Evolutionary conservation across 176 grass and related monocot genomes (phyloP), one percentile per base, ranked within the genome.

Genomic region (Eragrostis curvula): DNA sequence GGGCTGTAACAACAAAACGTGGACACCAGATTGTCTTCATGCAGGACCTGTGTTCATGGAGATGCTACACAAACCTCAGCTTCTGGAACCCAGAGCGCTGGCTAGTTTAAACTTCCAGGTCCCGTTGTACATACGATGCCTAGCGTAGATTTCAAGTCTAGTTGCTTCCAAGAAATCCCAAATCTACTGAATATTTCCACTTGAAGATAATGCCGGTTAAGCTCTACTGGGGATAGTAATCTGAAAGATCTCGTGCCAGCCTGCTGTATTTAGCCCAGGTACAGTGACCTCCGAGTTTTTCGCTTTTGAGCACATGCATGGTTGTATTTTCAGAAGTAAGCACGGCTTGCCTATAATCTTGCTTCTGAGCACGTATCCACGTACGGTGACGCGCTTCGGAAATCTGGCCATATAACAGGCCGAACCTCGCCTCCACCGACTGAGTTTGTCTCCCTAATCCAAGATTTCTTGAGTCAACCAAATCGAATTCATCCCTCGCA

Each of bases 1-100:
- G 41, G 49, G 62, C 3, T 9, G 64, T 44, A 44, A 48, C 32
- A 70, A 53, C 79, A 87, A 70, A 75, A 77, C 71, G 79, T 77
- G 64, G 30, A 81, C 43, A 25, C 51, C 32, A 9, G 18, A 20
- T 16, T 12, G 27, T 49, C 40, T n/a, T 53, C 17, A 2, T 27
- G 27, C 0, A 5, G 5, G 40, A 24, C 24, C 44, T 52, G 7
- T 6, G 27, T 28, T 25, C 77, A 46, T 63, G 49, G 70, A 60
- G 70, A 81, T 58, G 14, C 39, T 59, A 21, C 46, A 52, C 0
- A 50, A 50, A 21, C 21, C 20, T 14, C 13, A 8, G 3, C 78
- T 40, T 64, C 20, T 66, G 14, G 27, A 66, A 66, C 44, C 0
- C 16, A 50, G 44, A 14, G 46, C 62, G 24, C 7, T 0, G 0